Percentiles rank a stretch among this genome's conserved stretches.
Evolutionary conservation across 495 filamentous ascomycete genomes (phyloP).

Genomic region (Amorphotheca resinae): DNA sequence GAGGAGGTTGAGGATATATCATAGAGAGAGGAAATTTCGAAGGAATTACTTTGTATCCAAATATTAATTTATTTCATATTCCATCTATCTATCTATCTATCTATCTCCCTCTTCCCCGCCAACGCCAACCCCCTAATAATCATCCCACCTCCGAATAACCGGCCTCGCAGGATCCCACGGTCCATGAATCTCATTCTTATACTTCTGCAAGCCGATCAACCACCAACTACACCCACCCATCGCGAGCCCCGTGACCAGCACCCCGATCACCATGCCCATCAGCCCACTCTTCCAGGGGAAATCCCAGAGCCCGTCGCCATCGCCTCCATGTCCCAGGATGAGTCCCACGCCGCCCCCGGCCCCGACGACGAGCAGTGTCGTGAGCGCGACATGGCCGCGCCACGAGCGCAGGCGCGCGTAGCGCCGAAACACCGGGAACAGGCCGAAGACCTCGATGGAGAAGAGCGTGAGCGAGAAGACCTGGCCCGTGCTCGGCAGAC

Average conservation of each 20-base stretch:
- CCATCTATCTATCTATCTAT: no score
- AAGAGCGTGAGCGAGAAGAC: slow-evolving; percentile 94
- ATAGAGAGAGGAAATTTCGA: no score
- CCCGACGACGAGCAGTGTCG: slow-evolving; percentile 63
- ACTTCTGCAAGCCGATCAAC: slow-evolving; percentile 93
- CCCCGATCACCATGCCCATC: slow-evolving; percentile 60
- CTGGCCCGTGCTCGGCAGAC: slow-evolving; percentile 77
- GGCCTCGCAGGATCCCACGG: slow-evolving; percentile 96
- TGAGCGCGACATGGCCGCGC: slow-evolving; percentile 69
- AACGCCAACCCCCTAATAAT: no score
- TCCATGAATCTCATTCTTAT: slow-evolving; percentile 97
- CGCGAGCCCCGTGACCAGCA: slow-evolving; percentile 51
- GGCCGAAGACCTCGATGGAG: slow-evolving; percentile 90
- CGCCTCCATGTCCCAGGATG: slow-evolving; percentile 46
- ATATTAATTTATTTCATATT: no score
- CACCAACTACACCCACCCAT: slow-evolving; percentile 98
- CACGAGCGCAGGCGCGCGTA: slow-evolving; percentile 74
- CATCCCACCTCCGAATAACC: slow-evolving; percentile 39
- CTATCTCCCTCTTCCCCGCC: no score
- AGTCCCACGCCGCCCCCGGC: slow-evolving; percentile 67
- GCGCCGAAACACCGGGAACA: slow-evolving; percentile 89
- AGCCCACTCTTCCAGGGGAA: slow-evolving; percentile 53
- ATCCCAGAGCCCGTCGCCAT: slow-evolving; percentile 17
- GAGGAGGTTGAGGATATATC: no score
- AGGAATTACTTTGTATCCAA: no score